Conservation (phyloP, 208 protist species). For the Naegleria fowleri region DNA sequence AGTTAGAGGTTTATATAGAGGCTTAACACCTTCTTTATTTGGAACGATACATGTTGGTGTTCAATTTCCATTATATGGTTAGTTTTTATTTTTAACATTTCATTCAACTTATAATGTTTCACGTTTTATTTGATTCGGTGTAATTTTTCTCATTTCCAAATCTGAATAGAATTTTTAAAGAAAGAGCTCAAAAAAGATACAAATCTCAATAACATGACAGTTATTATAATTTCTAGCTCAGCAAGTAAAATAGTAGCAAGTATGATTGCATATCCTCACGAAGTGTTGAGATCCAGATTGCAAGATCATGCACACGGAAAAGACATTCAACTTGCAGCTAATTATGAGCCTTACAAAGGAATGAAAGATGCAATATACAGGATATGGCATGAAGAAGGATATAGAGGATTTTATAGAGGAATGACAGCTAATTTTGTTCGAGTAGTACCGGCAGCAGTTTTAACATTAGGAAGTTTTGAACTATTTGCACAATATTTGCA, state of each 20-base stretch:
- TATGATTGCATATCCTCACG: conserved; percentile 47
- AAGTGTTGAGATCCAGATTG: conserved; percentile 53
- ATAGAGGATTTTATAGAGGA: conserved; percentile 48
- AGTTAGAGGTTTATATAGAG: conserved; percentile 43
- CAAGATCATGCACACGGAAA: conserved; percentile 38
- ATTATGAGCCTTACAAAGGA: conserved; percentile 3
- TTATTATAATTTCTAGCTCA: conserved; percentile 36
- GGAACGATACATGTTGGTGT: conserved; percentile 55
- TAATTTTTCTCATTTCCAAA: neutral
- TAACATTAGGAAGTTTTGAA: conserved; percentile 57
- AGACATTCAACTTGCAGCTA: neutral
- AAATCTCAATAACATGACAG: neutral
- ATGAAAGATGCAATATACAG: conserved; percentile 27
- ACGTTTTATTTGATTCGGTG: neutral
- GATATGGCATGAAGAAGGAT: conserved; percentile 45
- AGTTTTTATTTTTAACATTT: conserved; percentile 15
- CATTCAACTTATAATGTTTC: neutral
- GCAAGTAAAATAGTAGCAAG: conserved; percentile 45
- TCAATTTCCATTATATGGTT: conserved; percentile 59
- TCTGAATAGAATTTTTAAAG: conserved; percentile 4
- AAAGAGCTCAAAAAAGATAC: neutral
- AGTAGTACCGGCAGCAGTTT: conserved; percentile 46
- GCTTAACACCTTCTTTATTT: conserved; percentile 48
- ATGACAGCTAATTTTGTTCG: conserved; percentile 53
- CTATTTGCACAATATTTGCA: neutral